These are phyloP conservation scores for Smallanthus sonchifolius DNA, from an alignment of 129 eudicot species.

Conservation along the genomic window DNA sequence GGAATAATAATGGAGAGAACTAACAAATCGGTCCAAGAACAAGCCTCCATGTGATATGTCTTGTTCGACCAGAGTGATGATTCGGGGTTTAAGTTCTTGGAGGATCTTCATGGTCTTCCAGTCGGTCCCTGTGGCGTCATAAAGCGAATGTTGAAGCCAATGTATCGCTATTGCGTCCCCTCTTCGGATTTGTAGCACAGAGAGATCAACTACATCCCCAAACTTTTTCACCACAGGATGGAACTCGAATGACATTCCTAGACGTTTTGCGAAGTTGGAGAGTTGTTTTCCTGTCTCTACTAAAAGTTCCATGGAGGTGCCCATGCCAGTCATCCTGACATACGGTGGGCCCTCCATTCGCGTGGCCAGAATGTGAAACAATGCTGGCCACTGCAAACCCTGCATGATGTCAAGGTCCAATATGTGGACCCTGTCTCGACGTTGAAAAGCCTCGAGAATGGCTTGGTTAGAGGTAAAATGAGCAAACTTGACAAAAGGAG, in stretches of 20 bases:
- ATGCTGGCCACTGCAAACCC: slow-evolving; percentile 89
- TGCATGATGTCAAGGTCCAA: slow-evolving; percentile 88
- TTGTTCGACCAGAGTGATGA: slow-evolving; percentile 74
- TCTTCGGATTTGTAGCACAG: slow-evolving; percentile 40
- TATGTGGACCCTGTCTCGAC: slow-evolving; percentile 59
- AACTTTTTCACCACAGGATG: slow-evolving; percentile 51
- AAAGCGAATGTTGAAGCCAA: slow-evolving; percentile 78
- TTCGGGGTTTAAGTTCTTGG: slow-evolving; percentile 53
- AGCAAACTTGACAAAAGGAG: slow-evolving; percentile 76
- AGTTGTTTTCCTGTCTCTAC: slow-evolving; percentile 70
- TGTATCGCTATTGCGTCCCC: slow-evolving; percentile 71
- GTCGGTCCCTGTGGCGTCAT: slow-evolving; percentile 79
- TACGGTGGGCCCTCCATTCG: slow-evolving; percentile 80
- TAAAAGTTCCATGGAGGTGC: slow-evolving; percentile 50
- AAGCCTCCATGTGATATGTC: slow-evolving; percentile 72
- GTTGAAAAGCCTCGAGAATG: slow-evolving; percentile 70
- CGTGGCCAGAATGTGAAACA: slow-evolving; percentile 72
- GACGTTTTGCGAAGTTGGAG: slow-evolving; percentile 70
- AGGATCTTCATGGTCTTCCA: slow-evolving; percentile 74
- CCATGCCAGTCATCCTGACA: slow-evolving; percentile 74
- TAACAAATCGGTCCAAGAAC: slow-evolving; percentile 75
- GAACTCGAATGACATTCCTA: slow-evolving; percentile 71
- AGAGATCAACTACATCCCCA: slow-evolving; percentile 40
- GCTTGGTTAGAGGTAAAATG: slow-evolving; percentile 88
- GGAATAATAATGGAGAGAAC: slow-evolving; percentile 71